Evolutionary conservation across 495 filamentous ascomycete species (phyloP), one percentile per base, ranked within the genome.

Genomic region (Eremomyces bilateralis): DNA sequence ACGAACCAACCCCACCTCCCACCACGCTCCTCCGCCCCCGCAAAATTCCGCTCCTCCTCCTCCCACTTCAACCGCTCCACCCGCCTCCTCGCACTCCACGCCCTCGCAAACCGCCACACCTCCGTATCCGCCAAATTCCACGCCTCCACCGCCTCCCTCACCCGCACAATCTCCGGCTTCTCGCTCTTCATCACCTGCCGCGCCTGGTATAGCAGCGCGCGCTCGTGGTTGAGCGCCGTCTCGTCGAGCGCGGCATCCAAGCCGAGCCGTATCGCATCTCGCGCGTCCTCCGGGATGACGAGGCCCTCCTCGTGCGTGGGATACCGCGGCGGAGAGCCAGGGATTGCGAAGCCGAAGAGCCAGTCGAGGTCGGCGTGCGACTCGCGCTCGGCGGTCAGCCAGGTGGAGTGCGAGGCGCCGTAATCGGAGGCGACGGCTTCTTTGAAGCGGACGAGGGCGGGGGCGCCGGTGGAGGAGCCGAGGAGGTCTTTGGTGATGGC

Each of bases 101-200:
- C 85, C 43, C 73, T 61, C 5, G 79, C 75, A 45, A 97, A 94
- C 45, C 71, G 67, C 88, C 88, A 97, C 2, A 76, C 80, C 56
- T 97, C 88, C 5, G 79, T 76, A 53, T 93, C 82, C 3, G 79
- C 83, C 42, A 93, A 43, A 53, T 85, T 92, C 88, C 88, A 97
- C 40, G 78, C 76, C 61, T 94, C 88, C 13, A 78, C 64, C 27
- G 73, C 69, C 16, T 63, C 62, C 27, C 64, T 61, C 20, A 81
- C 52, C 31, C 45, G 54, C 32, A 25, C 17, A 33, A 42, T 37
- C 17, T 37, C 29, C 29, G 30, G 11, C 16, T 35, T 37, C 39
- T 53, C 59, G 41, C 54, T 55, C 42, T 60, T 60, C 4, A 71
- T 54, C 6, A 69, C 44, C 11, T 65, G 59, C 2, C 62, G 56